Evolutionary conservation across 192 early-diverging fungal genomes (phyloP), one percentile per base, ranked within the genome.

Genomic region (Entophlyctis helioformis): DNA sequence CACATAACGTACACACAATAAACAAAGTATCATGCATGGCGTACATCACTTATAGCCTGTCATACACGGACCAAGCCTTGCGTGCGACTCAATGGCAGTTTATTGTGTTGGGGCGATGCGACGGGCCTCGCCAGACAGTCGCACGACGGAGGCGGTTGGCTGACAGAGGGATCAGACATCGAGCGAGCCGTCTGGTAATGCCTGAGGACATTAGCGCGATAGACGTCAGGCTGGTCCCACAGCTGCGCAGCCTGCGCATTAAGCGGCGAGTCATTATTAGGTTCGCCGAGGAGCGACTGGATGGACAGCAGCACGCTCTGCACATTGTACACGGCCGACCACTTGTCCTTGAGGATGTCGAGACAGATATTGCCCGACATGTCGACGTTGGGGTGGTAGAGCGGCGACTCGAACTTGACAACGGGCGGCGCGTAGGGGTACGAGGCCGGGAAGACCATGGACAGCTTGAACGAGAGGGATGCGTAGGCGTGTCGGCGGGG

Each of bases 301-400:
- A 76, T 32, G 6, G 70, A 73, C 37, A 76, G 39, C 32, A 76
- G 44, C 24, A 76, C 58, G 15, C 67, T 74, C 43, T 67, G 64
- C 12, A 76, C 68, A 39, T 66, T 76, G 48, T 74, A 76, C 2
- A 69, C 52, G 11, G 74, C 71, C 16, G 56, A 60, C 74, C 74
- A 76, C 37, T 76, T 76, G 28, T 74, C 70, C 60, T 72, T 74
- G n/a, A 74, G 46, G 47, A 74, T 74, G 51, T 74, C 71, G 37
- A 74, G 48, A 38, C 71, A 74, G 36, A 74, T 74, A 20, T 47
- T 54, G 13, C 71, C 71, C 10, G 21, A 28, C 18, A 57, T 39
- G 46, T 68, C 69, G 24, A 74, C 69, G 39, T 74, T 74, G 4
- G 71, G 71, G 49, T 74, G 71, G 44, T 47, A 74, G 27, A 45